Conservation (phyloP, 257 asterid genomes). For the Fraxinus excelsior region DNA sequence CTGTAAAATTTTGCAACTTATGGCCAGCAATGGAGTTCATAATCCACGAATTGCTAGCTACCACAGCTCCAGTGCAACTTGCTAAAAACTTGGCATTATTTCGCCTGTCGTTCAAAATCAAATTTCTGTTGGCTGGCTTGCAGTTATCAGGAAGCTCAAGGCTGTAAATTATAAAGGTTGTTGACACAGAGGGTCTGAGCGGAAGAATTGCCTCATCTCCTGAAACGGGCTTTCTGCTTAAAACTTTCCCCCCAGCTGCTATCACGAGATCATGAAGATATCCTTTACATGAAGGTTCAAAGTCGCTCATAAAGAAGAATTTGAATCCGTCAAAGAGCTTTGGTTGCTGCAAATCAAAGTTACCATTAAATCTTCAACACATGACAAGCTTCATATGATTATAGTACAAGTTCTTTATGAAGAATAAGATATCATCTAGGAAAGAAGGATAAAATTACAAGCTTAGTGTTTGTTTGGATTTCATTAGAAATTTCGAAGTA, state of each 20-base stretch:
- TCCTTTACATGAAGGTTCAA: conserved; percentile 64
- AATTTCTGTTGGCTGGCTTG: conserved; percentile 32
- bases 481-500: too few species aligned
- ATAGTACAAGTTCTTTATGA: background rate
- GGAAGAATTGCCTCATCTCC: conserved; percentile 34
- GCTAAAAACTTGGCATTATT: conserved; percentile 64
- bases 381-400: conserved; percentile 16
- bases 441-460: background rate
- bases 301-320: conserved; percentile 74
- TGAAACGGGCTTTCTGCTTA: conserved; percentile 71
- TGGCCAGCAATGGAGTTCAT: conserved; percentile 76
- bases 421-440: background rate
- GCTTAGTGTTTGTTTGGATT: background rate
- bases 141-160: conserved; percentile 56
- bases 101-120: conserved; percentile 39
- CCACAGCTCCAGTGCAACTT: conserved; percentile 55
- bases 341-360: conserved; percentile 60
- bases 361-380: conserved; percentile 8
- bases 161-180: conserved; percentile 56
- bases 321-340: conserved; percentile 68
- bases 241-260: conserved; percentile 84
- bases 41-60: conserved; percentile 75
- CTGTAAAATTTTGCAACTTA: conserved; percentile 42
- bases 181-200: conserved; percentile 27
- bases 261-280: conserved; percentile 77